A percentile compares a stretch with the other conserved stretches of the same genome.
phyloP scores from a whole-genome alignment of 1,284 basidiomycete species.

The Microbotryum lychnidis-dioicae region DNA sequence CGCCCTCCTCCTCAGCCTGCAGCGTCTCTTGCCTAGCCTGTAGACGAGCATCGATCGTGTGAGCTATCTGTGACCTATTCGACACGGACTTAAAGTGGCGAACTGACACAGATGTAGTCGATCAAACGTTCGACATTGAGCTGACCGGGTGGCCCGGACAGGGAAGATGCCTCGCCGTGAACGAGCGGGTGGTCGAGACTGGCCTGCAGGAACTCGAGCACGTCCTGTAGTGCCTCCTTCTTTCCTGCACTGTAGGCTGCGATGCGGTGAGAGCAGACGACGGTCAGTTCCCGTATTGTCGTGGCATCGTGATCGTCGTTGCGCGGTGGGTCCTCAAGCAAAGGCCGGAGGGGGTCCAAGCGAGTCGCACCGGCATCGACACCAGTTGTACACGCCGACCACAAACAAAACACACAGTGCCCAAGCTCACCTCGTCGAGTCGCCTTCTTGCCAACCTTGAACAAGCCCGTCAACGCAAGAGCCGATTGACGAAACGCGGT shows the following conservation, averaged over 20 bases:
- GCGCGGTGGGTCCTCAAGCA: background rate
- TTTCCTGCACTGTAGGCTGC: slow-evolving; percentile 28
- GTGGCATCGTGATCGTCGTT: background rate
- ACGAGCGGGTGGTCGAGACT: slow-evolving; percentile 23
- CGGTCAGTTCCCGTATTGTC: background rate
- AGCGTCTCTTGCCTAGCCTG: slow-evolving; percentile 28
- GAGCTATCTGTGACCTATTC: no score
- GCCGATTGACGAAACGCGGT: slow-evolving; percentile 22
- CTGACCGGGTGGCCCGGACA: background rate
- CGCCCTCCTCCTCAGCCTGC: slow-evolving; percentile 29
- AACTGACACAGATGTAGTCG: slow-evolving; percentile 29
- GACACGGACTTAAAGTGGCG: background rate
- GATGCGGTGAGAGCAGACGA: background rate
- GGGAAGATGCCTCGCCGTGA: background rate
- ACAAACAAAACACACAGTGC: no score
- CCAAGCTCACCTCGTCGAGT: slow-evolving; percentile 16
- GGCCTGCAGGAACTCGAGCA: slow-evolving; percentile 30
- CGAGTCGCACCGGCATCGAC: no score
- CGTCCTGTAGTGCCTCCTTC: slow-evolving; percentile 29
- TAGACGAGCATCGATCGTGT: background rate
- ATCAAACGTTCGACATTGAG: slow-evolving; percentile 25
- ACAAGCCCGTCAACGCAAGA: slow-evolving; percentile 23
- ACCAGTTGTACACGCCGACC: no score
- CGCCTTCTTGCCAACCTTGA: slow-evolving; percentile 28
- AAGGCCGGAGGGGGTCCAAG: no score